A percentile compares a stretch with the other conserved stretches of the same genome.
These are phyloP conservation scores for Beauveria scarabaeidicola DNA, from an alignment of 2,329 filamentous ascomycete species.

Conservation along the genomic window DNA sequence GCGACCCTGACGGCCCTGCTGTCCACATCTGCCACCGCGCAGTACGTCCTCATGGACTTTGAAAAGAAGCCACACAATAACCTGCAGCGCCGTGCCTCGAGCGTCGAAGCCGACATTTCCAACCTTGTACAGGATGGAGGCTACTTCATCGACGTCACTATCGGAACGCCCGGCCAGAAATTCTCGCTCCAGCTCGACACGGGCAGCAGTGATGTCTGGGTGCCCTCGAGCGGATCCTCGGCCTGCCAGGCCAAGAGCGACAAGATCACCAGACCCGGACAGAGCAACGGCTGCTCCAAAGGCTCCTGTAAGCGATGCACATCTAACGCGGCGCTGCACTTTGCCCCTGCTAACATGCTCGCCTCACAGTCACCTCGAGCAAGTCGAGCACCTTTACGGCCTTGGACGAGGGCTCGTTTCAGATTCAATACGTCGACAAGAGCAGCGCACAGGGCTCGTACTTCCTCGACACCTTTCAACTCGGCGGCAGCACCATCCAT, in stretches of 20 bases:
- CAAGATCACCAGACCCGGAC: slow-evolving; percentile 15
- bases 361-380: slow-evolving; percentile 33
- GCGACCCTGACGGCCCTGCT: slow-evolving; percentile 8
- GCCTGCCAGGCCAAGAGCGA: slow-evolving; percentile 28
- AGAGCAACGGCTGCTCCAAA: slow-evolving; percentile 27
- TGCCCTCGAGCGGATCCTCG: slow-evolving; percentile 31
- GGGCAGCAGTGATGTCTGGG: slow-evolving; percentile 58
- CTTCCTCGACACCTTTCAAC: slow-evolving; percentile 47
- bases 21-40: slow-evolving; percentile 16
- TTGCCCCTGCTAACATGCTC: slow-evolving; percentile 16
- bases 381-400: slow-evolving; percentile 39
- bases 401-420: slow-evolving; percentile 36
- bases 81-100: slow-evolving; percentile 30
- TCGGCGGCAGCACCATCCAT: slow-evolving; percentile 42
- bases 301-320: slow-evolving; percentile 36
- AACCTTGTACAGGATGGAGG: slow-evolving; percentile 37
- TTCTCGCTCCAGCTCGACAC: slow-evolving; percentile 55
- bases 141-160: slow-evolving; percentile 47
- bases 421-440: slow-evolving; percentile 54
- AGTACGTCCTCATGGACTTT: slow-evolving; percentile 41
- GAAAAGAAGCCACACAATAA: slow-evolving; percentile 24
- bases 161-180: slow-evolving; percentile 50
- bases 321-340: neutral
- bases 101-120: slow-evolving; percentile 33
- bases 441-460: slow-evolving; percentile 50